Conservation (phyloP, 768 basidiomycete genomes). For the Symmetrospora coprosmae region DNA sequence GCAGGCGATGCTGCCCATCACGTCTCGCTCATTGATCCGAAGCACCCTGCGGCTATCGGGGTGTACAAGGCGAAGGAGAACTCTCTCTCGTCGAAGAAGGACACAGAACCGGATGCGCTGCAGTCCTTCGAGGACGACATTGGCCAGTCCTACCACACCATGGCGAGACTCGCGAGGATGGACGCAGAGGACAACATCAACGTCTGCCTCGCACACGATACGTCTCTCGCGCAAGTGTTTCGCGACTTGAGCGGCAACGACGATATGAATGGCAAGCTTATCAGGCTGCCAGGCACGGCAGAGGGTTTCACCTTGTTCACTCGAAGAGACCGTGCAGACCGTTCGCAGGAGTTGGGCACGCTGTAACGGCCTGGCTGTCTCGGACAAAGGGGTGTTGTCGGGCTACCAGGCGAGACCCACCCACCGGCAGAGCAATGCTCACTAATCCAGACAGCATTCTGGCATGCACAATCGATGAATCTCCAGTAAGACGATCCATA, state of each 20-base stretch:
- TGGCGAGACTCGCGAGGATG: background rate
- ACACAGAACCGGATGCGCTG: background rate
- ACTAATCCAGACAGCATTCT: too few relatives aligned
- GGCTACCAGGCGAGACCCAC: too few relatives aligned
- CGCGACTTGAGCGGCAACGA: background rate
- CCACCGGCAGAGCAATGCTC: too few relatives aligned
- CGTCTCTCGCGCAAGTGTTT: background rate
- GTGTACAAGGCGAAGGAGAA: slow-evolving; percentile 3
- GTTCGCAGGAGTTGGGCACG: too few relatives aligned
- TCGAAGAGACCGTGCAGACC: too few relatives aligned
- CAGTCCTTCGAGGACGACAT: slow-evolving; percentile 4
- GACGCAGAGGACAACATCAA: background rate
- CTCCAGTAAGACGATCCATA: too few relatives aligned
- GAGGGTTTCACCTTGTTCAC: background rate
- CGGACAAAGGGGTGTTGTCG: too few relatives aligned
- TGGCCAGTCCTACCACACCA: background rate
- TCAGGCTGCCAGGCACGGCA: background rate
- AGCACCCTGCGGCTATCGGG: background rate
- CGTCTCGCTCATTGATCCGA: background rate
- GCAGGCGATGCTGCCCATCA: slow-evolving; percentile 15
- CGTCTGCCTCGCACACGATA: slow-evolving; percentile 2
- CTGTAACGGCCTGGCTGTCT: too few relatives aligned
- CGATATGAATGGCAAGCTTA: background rate
- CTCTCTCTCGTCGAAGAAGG: background rate
- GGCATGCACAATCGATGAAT: too few relatives aligned